Base-by-base conservation (phyloP, 1,284 basidiomycete genomes). In the Irpex sp. region DNA sequence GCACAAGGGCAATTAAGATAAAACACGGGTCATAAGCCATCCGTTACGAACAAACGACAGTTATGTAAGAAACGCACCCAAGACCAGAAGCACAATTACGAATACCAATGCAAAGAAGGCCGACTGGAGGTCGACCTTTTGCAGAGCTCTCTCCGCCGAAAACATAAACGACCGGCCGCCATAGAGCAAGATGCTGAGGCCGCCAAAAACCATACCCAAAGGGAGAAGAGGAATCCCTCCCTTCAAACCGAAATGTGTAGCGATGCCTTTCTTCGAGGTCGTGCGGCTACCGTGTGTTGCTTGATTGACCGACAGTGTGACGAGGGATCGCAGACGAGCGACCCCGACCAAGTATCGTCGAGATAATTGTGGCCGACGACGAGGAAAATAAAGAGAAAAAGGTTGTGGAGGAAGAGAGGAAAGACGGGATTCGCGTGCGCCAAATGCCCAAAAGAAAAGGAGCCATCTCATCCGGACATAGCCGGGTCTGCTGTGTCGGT, bases 61-160 rank as follows among this genome's bases (percentile, higher is more conserved):
- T 8, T 36, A 17, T 36, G 26, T 9, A 34, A 63, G 59, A 62
- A 51, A 77, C 89, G 76, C 68, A 92, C 92, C 92, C 62, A 93
- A 80, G 68, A 92, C 81, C 71, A 91, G 79, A 67, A 87, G 72
- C 69, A 92, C 82, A 71, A 88, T 83, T 73, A 83, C 76, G 71
- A 89, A 84, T 70, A 91, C 81, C 71, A 88, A 77, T 63, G 84
- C 81, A 70, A 85, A 85, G 73, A 92, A 81, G 69, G 89, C 78
- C 67, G 88, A 87, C 75, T 84, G 84, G 72, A 89, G 75, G 74
- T 89, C 88, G 63, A 85, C 79, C 72, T 84, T 84, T 65, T 81
- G 80, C 68, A 83, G 75, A 65, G 87, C 72, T 66, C 80, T 73
- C 68, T 78, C 75, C 67, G 73, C 62, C 21, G 83, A 78, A 70